Evolutionary conservation across 1,284 basidiomycete species (phyloP).

Genomic region (Sanguinoderma infundibulare): DNA sequence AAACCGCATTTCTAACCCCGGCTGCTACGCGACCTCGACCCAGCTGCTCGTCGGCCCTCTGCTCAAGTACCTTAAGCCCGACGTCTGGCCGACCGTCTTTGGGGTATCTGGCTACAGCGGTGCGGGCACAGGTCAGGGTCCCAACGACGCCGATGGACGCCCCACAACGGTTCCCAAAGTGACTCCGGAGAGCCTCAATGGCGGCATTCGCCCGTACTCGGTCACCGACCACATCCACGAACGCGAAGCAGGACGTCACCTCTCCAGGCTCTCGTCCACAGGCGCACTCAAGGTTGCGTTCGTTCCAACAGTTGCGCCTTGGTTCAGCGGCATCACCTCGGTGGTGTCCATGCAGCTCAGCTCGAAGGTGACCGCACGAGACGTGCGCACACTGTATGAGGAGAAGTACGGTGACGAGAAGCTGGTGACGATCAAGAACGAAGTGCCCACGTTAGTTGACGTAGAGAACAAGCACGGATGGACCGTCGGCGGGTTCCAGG

Average conservation of each 20-base stretch:
- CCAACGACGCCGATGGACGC: slow-evolving; percentile 65
- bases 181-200: slow-evolving; percentile 73
- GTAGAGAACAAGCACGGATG: slow-evolving; percentile 87
- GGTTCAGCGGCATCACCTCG: slow-evolving; percentile 96
- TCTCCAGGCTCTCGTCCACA: slow-evolving; percentile 62
- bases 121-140: slow-evolving; percentile 85
- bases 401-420: slow-evolving; percentile 80
- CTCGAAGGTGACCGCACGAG: slow-evolving; percentile 66
- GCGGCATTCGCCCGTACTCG: slow-evolving; percentile 84
- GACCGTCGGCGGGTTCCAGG: slow-evolving; percentile 92
- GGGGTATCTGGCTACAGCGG: slow-evolving; percentile 95
- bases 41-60: slow-evolving; percentile 94
- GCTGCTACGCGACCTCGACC: slow-evolving; percentile 94
- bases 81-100: slow-evolving; percentile 85
- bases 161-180: slow-evolving; percentile 87
- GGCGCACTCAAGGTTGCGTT: slow-evolving; percentile 76
- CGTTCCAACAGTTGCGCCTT: slow-evolving; percentile 87
- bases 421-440: slow-evolving; percentile 70
- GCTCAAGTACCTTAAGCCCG: slow-evolving; percentile 69
- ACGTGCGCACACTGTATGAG: slow-evolving; percentile 80
- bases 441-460: slow-evolving; percentile 80
- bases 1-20: slow-evolving; percentile 94
- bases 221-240: slow-evolving; percentile 99
- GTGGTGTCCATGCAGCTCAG: slow-evolving; percentile 84
- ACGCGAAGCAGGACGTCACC: slow-evolving; percentile 88